A percentile compares a stretch with the other conserved stretches of the same genome.
Conservation (phyloP, 2,329 filamentous ascomycete species). For the Aspergillus calidoustus region DNA sequence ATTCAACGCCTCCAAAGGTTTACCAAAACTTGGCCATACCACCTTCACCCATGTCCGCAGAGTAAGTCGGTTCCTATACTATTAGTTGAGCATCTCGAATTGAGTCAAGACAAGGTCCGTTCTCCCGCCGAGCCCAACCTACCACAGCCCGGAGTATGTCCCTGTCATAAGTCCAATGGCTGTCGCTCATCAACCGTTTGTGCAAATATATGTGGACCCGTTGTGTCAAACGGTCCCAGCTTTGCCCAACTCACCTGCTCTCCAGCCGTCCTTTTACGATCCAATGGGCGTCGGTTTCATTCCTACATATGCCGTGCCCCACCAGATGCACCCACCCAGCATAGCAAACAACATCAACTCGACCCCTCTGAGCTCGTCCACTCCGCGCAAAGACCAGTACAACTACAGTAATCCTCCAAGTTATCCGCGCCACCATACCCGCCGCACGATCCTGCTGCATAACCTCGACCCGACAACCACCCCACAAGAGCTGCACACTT, state of each 20-base stretch:
- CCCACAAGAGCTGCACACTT: slow-evolving; percentile 30
- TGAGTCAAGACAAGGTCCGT: slow-evolving; percentile 24
- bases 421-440: slow-evolving; percentile 15
- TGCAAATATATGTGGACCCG: slow-evolving; percentile 36
- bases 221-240: slow-evolving; percentile 27
- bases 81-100: neutral
- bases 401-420: slow-evolving; percentile 20
- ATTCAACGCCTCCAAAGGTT: slow-evolving; percentile 39
- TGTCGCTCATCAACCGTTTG: slow-evolving; percentile 30
- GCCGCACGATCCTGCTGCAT: slow-evolving; percentile 32
- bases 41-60: slow-evolving; percentile 41
- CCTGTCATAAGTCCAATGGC: slow-evolving; percentile 30
- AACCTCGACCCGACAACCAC: slow-evolving; percentile 38
- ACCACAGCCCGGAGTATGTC: slow-evolving; percentile 33
- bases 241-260: slow-evolving; percentile 36
- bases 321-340: slow-evolving; percentile 18
- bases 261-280: slow-evolving; percentile 36
- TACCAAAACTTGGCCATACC: slow-evolving; percentile 36
- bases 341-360: slow-evolving; percentile 12
- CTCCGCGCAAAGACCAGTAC: slow-evolving; percentile 16
- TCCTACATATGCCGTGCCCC: slow-evolving; percentile 34
- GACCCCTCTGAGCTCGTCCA: neutral
- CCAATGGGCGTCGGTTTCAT: slow-evolving; percentile 32
- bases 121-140: slow-evolving; percentile 28
- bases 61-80: slow-evolving; percentile 32